Base-by-base conservation (phyloP, 2,329 filamentous ascomycete genomes). In the Davidsoniella virescens region DNA sequence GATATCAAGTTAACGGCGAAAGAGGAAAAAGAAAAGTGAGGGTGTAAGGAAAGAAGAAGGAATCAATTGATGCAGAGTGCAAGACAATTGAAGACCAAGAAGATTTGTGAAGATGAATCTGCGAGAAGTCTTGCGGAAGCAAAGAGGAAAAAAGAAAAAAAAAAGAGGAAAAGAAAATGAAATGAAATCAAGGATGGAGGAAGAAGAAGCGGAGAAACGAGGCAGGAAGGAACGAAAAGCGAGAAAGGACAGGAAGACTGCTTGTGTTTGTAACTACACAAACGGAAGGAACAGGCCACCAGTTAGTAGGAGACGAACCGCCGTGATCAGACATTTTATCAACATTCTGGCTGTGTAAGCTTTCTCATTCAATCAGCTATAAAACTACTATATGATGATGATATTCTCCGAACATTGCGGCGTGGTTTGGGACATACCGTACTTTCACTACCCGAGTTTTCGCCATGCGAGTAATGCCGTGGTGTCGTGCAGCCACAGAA, bases 1-100 rank as follows among this genome's bases (percentile, higher is more conserved):
- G 62, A 64, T 79, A 69, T 52, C 44, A 29, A 40, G 43, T 48
- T 44, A 47, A 17, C 38, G 38, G 36, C 17, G 41, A 45, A 45
- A 44, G 42, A 47, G 29, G 17, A 37, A 42, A 33, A 26, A 47
- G 41, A 49, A 45, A 51, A 45, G 54, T 29, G 25, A 53, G 8
- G 20, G 29, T 33, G 29, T 33, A 50, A 48, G 29, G 39, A 50
- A 26, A 25, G 44, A 54, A 50, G 26, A 46, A 45, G 23, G 51
- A 54, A 54, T 46, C 42, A 55, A 54, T 43, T 48, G 45, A 44
- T 12, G 49, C 26, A 46, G 36, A 47, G 45, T 38, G 20, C 23
- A 45, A 49, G 39, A 47, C 37, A 44, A 52, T 40, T 48, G 47
- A 47, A 49, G 25, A 20, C 20, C 40, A 47, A 29, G 26, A 53